These are phyloP conservation scores for Kodamaea laetipori DNA, from an alignment of 805 yeast genomes.

Conservation along the genomic window DNA sequence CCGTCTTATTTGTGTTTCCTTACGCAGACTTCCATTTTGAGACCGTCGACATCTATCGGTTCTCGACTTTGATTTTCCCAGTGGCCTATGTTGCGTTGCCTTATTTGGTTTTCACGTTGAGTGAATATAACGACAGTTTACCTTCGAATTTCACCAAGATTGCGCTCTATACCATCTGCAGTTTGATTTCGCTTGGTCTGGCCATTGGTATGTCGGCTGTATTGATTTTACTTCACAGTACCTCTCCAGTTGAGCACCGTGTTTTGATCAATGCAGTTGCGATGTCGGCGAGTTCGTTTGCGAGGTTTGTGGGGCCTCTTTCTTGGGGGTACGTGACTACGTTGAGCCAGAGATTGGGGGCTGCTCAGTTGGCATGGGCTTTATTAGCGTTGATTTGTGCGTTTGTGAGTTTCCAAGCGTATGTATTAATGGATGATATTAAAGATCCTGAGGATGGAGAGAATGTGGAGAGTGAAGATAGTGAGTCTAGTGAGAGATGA, in stretches of 20 bases:
- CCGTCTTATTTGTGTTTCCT: conserved; percentile 54
- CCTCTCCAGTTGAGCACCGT: conserved; percentile 54
- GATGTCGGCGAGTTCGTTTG: conserved; percentile 53
- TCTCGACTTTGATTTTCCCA: conserved; percentile 46
- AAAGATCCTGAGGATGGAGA: conserved; percentile 27
- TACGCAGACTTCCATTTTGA: conserved; percentile 49
- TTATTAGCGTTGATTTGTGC: conserved; percentile 25
- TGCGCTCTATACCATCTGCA: conserved; percentile 29
- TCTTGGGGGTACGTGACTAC: conserved; percentile 52
- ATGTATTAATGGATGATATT: conserved; percentile 2
- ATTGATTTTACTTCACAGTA: conserved; percentile 54
- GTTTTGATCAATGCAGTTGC: conserved; percentile 62
- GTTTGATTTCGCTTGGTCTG: conserved; percentile 36
- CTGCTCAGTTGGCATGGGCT: conserved; percentile 36
- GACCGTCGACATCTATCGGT: conserved; percentile 46
- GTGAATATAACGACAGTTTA: conserved; percentile 30
- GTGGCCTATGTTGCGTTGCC: conserved; percentile 51
- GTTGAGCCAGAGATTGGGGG: conserved; percentile 24
- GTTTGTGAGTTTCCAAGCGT: conserved; percentile 20
- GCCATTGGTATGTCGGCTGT: conserved; percentile 57
- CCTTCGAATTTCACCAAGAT: conserved; percentile 22
- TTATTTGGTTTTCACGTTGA: conserved; percentile 46
- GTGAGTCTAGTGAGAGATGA: not conserved
- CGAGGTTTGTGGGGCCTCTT: conserved; percentile 59
- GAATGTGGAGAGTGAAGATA: conserved; percentile 18